Conservation (phyloP, 2,329 filamentous ascomycete species). For the Thielaviopsis euricoi region DNA sequence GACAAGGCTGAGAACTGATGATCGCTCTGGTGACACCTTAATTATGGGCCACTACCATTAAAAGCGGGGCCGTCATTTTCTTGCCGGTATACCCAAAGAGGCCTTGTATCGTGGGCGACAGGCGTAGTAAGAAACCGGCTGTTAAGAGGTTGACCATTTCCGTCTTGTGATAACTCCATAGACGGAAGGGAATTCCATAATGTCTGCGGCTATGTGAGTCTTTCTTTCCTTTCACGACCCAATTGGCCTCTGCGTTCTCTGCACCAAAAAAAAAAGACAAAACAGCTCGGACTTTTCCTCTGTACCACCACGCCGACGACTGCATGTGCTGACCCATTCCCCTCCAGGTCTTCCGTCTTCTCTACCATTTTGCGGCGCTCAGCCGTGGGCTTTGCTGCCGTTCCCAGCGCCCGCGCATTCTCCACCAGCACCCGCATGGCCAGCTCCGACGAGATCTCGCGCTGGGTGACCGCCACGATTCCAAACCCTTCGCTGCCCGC, state of each 20-base stretch:
- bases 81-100: background rate
- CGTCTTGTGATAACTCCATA: background rate
- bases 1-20: conserved; percentile 3
- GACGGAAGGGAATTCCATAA: background rate
- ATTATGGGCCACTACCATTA: background rate
- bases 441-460: background rate
- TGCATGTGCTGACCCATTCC: background rate
- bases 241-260: background rate
- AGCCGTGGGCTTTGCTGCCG: background rate
- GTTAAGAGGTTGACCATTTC: background rate
- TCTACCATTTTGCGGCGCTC: conserved; percentile 6
- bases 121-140: background rate
- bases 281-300: background rate
- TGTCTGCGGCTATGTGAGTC: background rate
- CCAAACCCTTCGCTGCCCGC: conserved; percentile 1
- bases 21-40: background rate
- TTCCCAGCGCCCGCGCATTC: conserved; percentile 1
- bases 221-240: background rate
- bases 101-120: background rate
- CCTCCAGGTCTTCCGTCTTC: conserved; percentile 1
- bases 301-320: background rate
- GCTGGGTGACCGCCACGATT: conserved; percentile 7
- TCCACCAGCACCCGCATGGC: conserved; percentile 3
- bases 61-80: conserved; percentile 4
- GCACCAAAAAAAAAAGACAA: background rate